Conservation (phyloP, 1,284 basidiomycete genomes). For the Boletus sp. region DNA sequence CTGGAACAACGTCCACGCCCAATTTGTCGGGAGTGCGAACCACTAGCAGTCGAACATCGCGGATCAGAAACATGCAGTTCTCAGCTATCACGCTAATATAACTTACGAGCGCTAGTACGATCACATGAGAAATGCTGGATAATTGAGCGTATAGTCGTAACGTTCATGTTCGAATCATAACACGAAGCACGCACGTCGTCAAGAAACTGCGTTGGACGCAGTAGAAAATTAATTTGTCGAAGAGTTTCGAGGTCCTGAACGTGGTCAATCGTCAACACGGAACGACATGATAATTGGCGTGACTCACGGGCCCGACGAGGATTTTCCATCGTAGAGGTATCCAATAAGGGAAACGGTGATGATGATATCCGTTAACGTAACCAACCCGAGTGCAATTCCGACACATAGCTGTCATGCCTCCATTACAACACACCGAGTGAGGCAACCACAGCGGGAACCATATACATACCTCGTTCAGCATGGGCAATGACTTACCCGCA, state of each 20-base stretch:
- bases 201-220: constrained; percentile 16
- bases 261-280: not conserved
- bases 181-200: constrained; percentile 14
- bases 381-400: constrained; percentile 13
- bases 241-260: constrained; percentile 6
- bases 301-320: constrained; percentile 8
- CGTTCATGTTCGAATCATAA: not conserved
- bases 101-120: constrained; percentile 14
- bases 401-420: constrained; percentile 6
- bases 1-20: constrained; percentile 16
- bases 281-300: not conserved
- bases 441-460: not conserved
- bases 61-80: not conserved
- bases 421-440: too few relatives aligned
- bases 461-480: constrained; percentile 10
- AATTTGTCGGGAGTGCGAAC: constrained; percentile 5
- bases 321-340: constrained; percentile 9
- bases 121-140: constrained; percentile 10
- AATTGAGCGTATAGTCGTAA: too few relatives aligned
- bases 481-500: not conserved
- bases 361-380: constrained; percentile 17
- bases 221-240: constrained; percentile 15
- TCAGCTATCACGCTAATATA: too few relatives aligned
- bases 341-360: constrained; percentile 17
- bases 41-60: constrained; percentile 6